A percentile compares a stretch with the other conserved stretches of the same genome.
phyloP scores from a whole-genome alignment of 2,329 filamentous ascomycete genomes.

The Chaetomium strumarium region DNA sequence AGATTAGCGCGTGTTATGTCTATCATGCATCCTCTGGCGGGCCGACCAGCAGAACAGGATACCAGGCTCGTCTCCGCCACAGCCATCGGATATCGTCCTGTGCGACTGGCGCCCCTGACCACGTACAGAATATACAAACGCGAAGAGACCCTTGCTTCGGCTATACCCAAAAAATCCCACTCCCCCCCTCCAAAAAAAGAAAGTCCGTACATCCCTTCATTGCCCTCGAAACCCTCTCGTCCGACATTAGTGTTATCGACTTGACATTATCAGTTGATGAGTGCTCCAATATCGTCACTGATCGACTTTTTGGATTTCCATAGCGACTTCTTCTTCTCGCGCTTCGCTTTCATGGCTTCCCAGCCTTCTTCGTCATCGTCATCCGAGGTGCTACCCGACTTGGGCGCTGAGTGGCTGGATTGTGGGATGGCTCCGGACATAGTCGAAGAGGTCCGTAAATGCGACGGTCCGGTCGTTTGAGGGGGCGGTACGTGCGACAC shows the following conservation, averaged over 20 bases:
- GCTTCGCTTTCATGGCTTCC: conserved; percentile 64
- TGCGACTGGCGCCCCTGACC: too few relatives aligned
- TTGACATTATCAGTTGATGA: conserved; percentile 35
- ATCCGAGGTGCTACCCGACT: conserved; percentile 46
- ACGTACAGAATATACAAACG: too few relatives aligned
- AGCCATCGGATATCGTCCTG: too few relatives aligned
- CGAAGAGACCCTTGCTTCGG: neutral
- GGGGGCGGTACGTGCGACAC: conserved; percentile 59
- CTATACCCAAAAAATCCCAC: neutral
- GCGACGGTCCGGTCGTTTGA: conserved; percentile 21
- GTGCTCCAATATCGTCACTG: conserved; percentile 42
- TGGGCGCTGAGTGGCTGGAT: conserved; percentile 34
- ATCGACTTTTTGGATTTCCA: conserved; percentile 58
- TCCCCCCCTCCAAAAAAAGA: neutral
- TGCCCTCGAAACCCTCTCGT: neutral
- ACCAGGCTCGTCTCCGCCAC: neutral
- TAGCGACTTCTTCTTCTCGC: conserved; percentile 60
- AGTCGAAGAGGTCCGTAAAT: conserved; percentile 34
- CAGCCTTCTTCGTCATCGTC: conserved; percentile 63
- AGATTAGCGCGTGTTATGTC: conserved; percentile 28
- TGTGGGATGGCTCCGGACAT: conserved; percentile 39
- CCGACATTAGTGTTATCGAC: neutral
- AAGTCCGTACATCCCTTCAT: neutral
- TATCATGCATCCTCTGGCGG: conserved; percentile 24
- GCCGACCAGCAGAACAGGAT: conserved; percentile 9